Evolutionary conservation across 129 eudicot genomes (phyloP).

Genomic region (Flaveria linearis): DNA sequence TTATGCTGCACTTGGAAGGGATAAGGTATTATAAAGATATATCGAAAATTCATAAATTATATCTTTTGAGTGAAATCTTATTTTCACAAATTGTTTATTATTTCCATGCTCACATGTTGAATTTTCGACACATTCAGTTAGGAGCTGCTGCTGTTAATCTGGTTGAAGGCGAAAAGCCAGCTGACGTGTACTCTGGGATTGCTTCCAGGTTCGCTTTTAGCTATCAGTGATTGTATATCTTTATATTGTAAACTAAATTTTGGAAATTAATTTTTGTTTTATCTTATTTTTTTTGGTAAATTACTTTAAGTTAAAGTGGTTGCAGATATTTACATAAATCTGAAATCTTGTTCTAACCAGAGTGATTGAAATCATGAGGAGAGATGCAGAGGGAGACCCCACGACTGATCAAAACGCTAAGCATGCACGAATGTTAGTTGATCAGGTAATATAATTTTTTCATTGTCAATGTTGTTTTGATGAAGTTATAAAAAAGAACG

Average conservation of each 20-base stretch:
- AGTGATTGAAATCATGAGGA: conserved; percentile 86
- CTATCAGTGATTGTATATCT: not conserved
- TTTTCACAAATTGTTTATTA: not conserved
- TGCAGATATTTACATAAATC: conserved; percentile 30
- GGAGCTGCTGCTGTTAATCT: conserved; percentile 97
- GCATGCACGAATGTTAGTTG: conserved; percentile 64
- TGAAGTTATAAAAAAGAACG: not conserved
- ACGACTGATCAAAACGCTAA: conserved; percentile 57
- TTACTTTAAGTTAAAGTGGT: not conserved
- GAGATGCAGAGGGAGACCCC: conserved; percentile 78
- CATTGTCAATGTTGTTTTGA: not conserved
- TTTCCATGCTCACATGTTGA: not conserved
- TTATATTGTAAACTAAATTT: conserved; percentile 1
- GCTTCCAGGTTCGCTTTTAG: conserved; percentile 65
- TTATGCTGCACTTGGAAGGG: conserved; percentile 98
- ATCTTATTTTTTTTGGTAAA: not conserved
- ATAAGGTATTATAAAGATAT: conserved; percentile 54
- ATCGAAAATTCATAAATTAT: not conserved
- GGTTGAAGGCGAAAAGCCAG: conserved; percentile 86
- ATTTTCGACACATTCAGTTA: conserved; percentile 40
- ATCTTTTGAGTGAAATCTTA: not conserved
- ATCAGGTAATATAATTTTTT: conserved; percentile 53
- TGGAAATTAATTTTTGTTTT: not conserved
- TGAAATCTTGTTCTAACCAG: conserved; percentile 48
- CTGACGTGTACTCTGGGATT: conserved; percentile 96